Evolutionary conservation across 1,139 yeast genomes (phyloP), one percentile per base, ranked within the genome.

Genomic region (Debaryomycetaceae sp.): DNA sequence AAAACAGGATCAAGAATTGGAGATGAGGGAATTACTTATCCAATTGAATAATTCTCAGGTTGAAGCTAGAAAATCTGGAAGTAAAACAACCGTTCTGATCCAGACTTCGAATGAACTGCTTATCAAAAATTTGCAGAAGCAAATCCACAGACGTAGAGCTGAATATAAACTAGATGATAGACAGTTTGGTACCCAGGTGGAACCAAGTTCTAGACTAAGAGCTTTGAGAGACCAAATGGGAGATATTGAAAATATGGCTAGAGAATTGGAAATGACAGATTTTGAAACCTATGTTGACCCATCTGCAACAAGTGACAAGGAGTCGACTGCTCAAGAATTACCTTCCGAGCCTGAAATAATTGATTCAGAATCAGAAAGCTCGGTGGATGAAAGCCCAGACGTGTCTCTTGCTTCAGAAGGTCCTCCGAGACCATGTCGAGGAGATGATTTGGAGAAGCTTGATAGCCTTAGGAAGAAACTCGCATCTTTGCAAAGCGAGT

Each of bases 141-240:
- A 82, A 52, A 73, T 86, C 29, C 79, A 79, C 35, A 67, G 79
- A 36, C 79, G 78, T 51, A 82, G 81, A 52, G 75, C 81, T 5
- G 89, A 82, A 49, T 74, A 79, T 49, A 76, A 73, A 49, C 60
- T 73, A 38, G 81, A 79, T 41, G 78, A 77, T 44, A 70, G 78
- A 51, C 76, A 75, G 45, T 70, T 75, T 49, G 84, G 82, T 6
- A 65, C 80, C 3, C 73, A 66, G 31, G 76, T 82, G 30, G 96
- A 87, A 56, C 95, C 96, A 7, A 84, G 85, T 52, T 76, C 85
- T 5, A 70, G 94, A 49, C 65, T 91, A 40, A 75, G 94, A 46
- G 83, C 80, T 36, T 70, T 91, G 46, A 75, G 96, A 44, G 88
- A 83, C 50, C 81, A 84, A 56, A 87, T 89, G 95, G 96, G 87